Percentiles rank a stretch among this genome's conserved stretches.
These are phyloP conservation scores for Leccinum griseonigrum DNA, from an alignment of 1,284 basidiomycete genomes.

Conservation along the genomic window DNA sequence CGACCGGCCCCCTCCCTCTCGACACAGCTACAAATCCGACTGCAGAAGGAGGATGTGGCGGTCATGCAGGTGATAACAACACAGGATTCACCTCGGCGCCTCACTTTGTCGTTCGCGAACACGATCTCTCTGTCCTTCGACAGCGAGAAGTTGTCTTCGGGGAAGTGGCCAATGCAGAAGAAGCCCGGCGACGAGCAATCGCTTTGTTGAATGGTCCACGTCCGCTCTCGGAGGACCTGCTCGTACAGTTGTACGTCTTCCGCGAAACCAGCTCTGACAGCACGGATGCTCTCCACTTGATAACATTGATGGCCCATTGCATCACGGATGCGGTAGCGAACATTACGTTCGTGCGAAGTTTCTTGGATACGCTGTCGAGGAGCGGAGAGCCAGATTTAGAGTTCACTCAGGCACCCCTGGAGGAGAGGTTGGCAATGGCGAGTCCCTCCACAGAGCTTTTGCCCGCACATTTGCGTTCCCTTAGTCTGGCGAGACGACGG, in stretches of 20 bases:
- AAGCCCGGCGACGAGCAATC: neutral
- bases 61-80: neutral
- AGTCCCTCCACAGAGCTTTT: constrained; percentile 38
- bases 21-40: neutral
- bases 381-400: constrained; percentile 11
- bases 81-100: neutral
- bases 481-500: constrained; percentile 37
- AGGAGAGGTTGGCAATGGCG: constrained; percentile 42
- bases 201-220: constrained; percentile 15
- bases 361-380: constrained; percentile 30
- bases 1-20: neutral
- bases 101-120: constrained; percentile 23
- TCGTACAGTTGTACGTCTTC: constrained; percentile 17
- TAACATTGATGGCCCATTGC: constrained; percentile 7
- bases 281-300: constrained; percentile 18
- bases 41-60: neutral
- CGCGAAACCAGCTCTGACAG: constrained; percentile 3
- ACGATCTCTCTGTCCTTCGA: constrained; percentile 14
- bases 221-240: constrained; percentile 22
- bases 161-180: constrained; percentile 11
- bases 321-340: neutral
- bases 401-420: constrained; percentile 24
- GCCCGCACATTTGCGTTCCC: constrained; percentile 28
- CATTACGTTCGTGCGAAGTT: neutral
- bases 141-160: constrained; percentile 9